Base-by-base conservation (phyloP, 2,329 filamentous ascomycete genomes). In the Exophiala sideris region DNA sequence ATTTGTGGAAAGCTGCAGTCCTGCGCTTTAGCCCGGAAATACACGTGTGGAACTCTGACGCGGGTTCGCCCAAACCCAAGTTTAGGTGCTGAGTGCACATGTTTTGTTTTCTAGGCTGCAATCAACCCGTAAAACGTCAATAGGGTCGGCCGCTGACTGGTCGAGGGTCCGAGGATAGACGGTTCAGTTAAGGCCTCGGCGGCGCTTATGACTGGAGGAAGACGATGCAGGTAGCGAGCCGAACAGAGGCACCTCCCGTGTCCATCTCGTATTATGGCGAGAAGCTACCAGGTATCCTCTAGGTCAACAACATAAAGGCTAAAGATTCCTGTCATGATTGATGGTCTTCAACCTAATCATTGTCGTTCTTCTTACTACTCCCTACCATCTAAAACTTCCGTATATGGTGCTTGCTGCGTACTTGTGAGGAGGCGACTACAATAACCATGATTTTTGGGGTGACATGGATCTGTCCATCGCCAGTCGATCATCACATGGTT, bases 401-500 rank as follows among this genome's bases (percentile, higher is more conserved):
- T 18, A 2, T 18, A 18, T 18, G 16, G 16, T 18, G 16, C 16
- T 18, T 29, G 24, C 7, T 29, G 24, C 7, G 7, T 29, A 29
- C 24, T 29, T 29, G 5, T 8, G 24, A 8, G 3, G 7, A 8
- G 24, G 7, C 7, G 24, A 29, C 24, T 8, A 29, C 24, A 29
- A 8, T 8, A 29, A 29, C 24, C 5, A 8, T 29, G 24, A 5
- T 29, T 8, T 29, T 8, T 5, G 24, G 24, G 24, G 24, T 29
- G 24, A 29, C 24, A 5, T 29, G 24, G 5, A 29, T 29, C 24
- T 29, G 7, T 18, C 24, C 7, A 8, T 29, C 24, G 5, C 24
- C 7, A 8, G 12, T 33, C 45, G 20, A 50, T 14, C 47, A 50
- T 57, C 54, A 57, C 54, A 57, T 57, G 50, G 50, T 46, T 40